Base-by-base conservation (phyloP, 2,329 filamentous ascomycete genomes). In the Pestalotiopsis sp. region DNA sequence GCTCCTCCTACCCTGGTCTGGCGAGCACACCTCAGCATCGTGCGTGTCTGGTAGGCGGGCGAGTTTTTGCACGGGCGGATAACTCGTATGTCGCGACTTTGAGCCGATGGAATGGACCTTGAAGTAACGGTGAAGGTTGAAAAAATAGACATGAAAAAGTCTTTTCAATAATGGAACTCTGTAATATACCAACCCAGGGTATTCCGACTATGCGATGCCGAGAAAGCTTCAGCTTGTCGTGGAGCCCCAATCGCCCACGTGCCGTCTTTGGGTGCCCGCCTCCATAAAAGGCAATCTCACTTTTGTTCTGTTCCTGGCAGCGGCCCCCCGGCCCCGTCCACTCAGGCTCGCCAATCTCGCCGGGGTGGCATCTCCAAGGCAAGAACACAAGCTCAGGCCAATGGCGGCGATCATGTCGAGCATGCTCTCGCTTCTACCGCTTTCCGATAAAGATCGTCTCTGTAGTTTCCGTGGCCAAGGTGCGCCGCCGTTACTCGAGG, bases 391-490 rank as follows among this genome's bases (percentile, higher is more conserved):
- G 61, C 40, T 24, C 39, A 30, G 60, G 61, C 62, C 40, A 65
- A 65, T 65, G 30, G 52, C 30, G 62, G 35, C 22, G 48, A 65
- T 57, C 62, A 65, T 22, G 22, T 55, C 30, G 22, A 56, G 48
- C 62, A 65, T 57, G 62, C 62, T 55, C 59, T 65, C 48, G 62
- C 62, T 65, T 55, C 48, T 22, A 22, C 39, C 62, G 30, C 24
- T 65, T 65, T 44, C 20, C 30, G 62, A 26, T 38, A 26, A 65
- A 39, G 26, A 62, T 62, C 38, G 20, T 40, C 59, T 26, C 11
- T 13, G 14, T 62, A 38, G 24, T 38, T 39, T 38, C 44, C 44
- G 44, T 6, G 44, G 30, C n/a, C 38, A 38, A 62, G 59, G 3
- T 62, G 24, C 30, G 38, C 59, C 59, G 22, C 14, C 56, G 26